These are phyloP conservation scores for Lentinus polychrous DNA, from an alignment of 1,284 basidiomycete species.

Conservation along the genomic window DNA sequence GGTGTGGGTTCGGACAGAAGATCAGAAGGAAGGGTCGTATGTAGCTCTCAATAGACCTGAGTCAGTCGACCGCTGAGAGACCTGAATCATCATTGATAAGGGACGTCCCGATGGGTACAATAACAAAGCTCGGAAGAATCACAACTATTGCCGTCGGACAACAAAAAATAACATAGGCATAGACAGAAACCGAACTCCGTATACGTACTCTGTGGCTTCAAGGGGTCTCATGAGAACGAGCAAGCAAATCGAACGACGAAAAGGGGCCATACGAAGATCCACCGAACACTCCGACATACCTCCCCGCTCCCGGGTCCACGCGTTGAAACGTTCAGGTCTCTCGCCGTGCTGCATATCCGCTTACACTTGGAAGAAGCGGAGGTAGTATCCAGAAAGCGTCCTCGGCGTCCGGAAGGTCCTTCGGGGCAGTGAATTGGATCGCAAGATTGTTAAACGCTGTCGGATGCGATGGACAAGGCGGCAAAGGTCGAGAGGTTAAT, in stretches of 20 bases:
- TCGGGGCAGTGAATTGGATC: slow-evolving; percentile 40
- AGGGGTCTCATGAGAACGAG: too few relatives aligned
- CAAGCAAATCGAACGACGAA: neutral
- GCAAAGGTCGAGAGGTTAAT: slow-evolving; percentile 39
- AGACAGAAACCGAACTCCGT: neutral
- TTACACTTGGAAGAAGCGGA: slow-evolving; percentile 13
- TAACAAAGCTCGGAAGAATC: neutral
- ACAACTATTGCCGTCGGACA: too few relatives aligned
- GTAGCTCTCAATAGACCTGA: neutral
- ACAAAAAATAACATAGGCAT: neutral
- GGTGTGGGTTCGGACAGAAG: neutral
- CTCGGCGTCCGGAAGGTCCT: slow-evolving; percentile 18
- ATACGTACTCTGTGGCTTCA: too few relatives aligned
- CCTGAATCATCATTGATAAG: neutral
- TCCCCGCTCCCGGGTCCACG: neutral
- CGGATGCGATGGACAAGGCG: slow-evolving; percentile 39
- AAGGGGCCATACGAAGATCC: too few relatives aligned
- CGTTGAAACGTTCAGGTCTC: too few relatives aligned
- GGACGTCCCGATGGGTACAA: neutral
- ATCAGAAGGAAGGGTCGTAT: neutral
- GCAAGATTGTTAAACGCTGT: slow-evolving; percentile 66
- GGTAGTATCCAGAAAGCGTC: slow-evolving; percentile 25
- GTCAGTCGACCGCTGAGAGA: neutral
- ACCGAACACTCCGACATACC: too few relatives aligned
- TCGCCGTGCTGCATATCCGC: neutral